These are phyloP conservation scores for Leucocoprinus birnbaumii DNA, from an alignment of 768 basidiomycete genomes.

Conservation along the genomic window DNA sequence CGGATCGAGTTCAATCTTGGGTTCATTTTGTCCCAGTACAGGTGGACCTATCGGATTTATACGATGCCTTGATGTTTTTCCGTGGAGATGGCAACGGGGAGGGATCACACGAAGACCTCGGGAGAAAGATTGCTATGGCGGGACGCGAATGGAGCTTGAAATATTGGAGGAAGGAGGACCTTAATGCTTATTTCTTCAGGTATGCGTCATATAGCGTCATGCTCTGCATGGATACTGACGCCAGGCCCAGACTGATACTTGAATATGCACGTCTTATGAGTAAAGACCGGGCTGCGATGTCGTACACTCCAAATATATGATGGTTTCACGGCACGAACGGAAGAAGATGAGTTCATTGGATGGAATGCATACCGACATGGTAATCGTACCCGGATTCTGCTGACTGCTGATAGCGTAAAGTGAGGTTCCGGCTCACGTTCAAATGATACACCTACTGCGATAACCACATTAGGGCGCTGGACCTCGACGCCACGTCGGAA, in stretches of 20 bases:
- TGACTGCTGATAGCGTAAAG: background rate
- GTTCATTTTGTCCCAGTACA: slow-evolving; percentile 73
- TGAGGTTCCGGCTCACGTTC: background rate
- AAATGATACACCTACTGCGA: background rate
- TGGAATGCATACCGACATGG: too few relatives aligned
- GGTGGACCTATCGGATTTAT: slow-evolving; percentile 59
- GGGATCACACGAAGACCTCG: slow-evolving; percentile 57
- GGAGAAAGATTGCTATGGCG: slow-evolving; percentile 38
- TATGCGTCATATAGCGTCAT: slow-evolving; percentile 13
- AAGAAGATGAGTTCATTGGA: too few relatives aligned
- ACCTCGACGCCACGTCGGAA: too few relatives aligned
- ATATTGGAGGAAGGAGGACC: slow-evolving; percentile 51
- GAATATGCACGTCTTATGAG: slow-evolving; percentile 56
- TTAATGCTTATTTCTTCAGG: slow-evolving; percentile 51
- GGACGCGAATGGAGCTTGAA: slow-evolving; percentile 49
- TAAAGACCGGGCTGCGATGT: slow-evolving; percentile 40
- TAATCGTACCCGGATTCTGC: too few relatives aligned
- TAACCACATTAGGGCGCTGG: too few relatives aligned
- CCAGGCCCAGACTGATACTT: slow-evolving; percentile 39
- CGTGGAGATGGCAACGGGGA: slow-evolving; percentile 51
- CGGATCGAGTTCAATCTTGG: slow-evolving; percentile 61
- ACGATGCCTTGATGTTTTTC: slow-evolving; percentile 73
- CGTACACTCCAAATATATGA: slow-evolving; percentile 17
- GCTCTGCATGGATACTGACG: background rate
- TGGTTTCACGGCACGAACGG: background rate